Evolutionary conservation across 768 basidiomycete species (phyloP).

Genomic region (Lentinula sp.): DNA sequence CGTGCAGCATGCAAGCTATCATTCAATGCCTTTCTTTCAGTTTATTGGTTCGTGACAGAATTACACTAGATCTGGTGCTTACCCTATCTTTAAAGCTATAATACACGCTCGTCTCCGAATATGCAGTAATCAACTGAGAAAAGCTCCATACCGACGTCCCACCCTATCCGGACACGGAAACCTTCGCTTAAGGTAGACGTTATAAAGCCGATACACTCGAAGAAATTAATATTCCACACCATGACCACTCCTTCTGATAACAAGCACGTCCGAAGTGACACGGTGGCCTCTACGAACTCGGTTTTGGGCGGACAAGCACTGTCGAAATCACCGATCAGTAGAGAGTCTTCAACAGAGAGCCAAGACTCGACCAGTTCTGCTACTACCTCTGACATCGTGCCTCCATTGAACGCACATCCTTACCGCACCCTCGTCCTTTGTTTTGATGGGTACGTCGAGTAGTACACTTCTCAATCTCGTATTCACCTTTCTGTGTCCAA

Average conservation of each 20-base stretch:
- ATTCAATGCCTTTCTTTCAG: not conserved
- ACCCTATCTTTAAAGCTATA: not conserved
- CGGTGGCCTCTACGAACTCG: not conserved
- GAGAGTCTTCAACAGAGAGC: not conserved
- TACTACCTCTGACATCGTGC: not conserved
- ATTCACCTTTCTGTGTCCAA: not conserved
- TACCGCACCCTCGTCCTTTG: slow-evolving; percentile 40
- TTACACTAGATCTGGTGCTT: not conserved
- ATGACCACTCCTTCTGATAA: not conserved
- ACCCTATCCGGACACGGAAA: not conserved
- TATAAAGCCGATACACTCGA: not conserved
- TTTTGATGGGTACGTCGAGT: slow-evolving; percentile 38
- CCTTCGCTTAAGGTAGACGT: not conserved
- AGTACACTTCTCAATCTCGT: not conserved
- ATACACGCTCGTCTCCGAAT: not conserved
- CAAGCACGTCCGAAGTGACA: not conserved
- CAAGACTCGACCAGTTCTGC: not conserved
- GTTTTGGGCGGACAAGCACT: not conserved
- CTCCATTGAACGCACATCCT: not conserved
- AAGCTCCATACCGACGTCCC: not conserved
- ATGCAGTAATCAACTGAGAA: not conserved
- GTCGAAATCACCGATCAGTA: not conserved
- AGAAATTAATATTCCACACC: not conserved
- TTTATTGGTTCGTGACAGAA: not conserved
- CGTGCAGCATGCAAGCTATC: not conserved